Evolutionary conservation across 2,329 filamentous ascomycete species (phyloP).

Genomic region (Fusarium keratoplasticum): DNA sequence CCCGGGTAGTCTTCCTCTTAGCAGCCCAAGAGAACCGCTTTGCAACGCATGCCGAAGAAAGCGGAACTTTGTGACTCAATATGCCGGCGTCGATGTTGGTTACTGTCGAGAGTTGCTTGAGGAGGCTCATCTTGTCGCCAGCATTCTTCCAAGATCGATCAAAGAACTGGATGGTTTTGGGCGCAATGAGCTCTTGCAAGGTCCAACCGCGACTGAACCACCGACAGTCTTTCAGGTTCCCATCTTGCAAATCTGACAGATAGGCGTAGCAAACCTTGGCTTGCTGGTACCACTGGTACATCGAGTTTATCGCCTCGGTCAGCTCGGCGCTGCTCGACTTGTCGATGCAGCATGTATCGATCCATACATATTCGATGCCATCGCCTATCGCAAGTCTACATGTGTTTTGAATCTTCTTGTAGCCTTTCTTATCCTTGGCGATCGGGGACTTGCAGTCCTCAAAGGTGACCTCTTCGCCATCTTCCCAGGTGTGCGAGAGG

Average conservation of each 20-base stretch:
- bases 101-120: background rate
- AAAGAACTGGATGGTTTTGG: background rate
- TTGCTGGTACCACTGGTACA: constrained; percentile 10
- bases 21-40: background rate
- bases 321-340: constrained; percentile 19
- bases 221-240: background rate
- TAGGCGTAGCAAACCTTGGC: constrained; percentile 8
- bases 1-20: background rate
- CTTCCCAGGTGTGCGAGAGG: constrained; percentile 15
- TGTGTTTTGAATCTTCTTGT: background rate
- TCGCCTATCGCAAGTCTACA: background rate
- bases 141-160: background rate
- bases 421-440: background rate
- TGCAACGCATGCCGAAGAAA: background rate
- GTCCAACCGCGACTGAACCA: background rate
- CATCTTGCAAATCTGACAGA: background rate
- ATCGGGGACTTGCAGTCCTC: background rate
- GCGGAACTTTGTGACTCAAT: background rate
- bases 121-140: background rate
- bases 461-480: background rate
- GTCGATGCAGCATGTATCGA: constrained; percentile 22
- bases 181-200: background rate
- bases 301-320: constrained; percentile 16
- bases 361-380: constrained; percentile 7
- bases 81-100: background rate